These are phyloP conservation scores for Erysimum cheiranthoides DNA, from an alignment of 345 rosid species.

Conservation along the genomic window DNA sequence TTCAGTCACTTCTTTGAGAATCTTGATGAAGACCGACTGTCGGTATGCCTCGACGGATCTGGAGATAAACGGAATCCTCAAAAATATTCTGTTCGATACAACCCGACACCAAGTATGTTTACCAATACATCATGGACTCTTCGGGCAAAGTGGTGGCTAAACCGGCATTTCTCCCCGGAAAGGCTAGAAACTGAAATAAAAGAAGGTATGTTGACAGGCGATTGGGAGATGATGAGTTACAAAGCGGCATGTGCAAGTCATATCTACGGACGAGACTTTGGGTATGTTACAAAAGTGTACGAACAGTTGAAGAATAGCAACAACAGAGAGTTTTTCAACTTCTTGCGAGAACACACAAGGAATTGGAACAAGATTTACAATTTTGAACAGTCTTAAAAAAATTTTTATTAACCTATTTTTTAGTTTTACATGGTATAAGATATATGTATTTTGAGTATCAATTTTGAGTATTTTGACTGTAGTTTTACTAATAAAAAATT, in stretches of 20 bases:
- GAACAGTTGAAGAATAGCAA: constrained; percentile 43
- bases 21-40: constrained; percentile 68
- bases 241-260: constrained; percentile 83
- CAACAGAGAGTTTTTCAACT: constrained; percentile 44
- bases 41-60: constrained; percentile 51
- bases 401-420: not conserved
- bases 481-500: not conserved
- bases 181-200: constrained; percentile 56
- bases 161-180: constrained; percentile 63
- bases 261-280: constrained; percentile 60
- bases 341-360: constrained; percentile 54
- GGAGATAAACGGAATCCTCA: constrained; percentile 45
- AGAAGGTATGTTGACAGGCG: constrained; percentile 59
- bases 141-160: constrained; percentile 73
- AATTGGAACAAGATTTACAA: constrained; percentile 48
- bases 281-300: constrained; percentile 55
- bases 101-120: constrained; percentile 52
- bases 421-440: not conserved
- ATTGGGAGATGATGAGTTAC: constrained; percentile 56
- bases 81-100: constrained; percentile 45
- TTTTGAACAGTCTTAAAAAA: too few relatives aligned
- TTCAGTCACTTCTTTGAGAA: constrained; percentile 53
- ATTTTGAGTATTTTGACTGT: not conserved
- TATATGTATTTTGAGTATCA: not conserved
- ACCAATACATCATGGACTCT: constrained; percentile 56